Conservation (phyloP, 176 grass and related monocot genomes). For the Triticum urartu region DNA sequence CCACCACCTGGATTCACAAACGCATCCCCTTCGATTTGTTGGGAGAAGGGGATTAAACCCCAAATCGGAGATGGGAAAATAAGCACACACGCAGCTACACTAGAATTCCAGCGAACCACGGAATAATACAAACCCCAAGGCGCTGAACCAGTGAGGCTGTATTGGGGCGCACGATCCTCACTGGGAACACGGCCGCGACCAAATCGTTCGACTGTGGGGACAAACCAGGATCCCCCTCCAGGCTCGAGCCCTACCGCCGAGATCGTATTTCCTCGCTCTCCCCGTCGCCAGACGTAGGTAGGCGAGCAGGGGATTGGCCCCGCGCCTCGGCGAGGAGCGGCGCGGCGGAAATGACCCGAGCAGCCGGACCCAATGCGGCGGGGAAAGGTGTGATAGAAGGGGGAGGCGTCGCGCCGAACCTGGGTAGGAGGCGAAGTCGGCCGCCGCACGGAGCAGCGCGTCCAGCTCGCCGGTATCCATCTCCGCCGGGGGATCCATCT, state of each 20-base stretch:
- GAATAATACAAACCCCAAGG: background rate
- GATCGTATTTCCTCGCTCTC: background rate
- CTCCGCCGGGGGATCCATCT: constrained; percentile 37
- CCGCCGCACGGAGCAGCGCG: constrained; percentile 55
- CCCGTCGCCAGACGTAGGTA: background rate
- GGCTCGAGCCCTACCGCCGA: background rate
- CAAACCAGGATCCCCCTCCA: too few relatives aligned
- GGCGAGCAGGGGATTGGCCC: background rate
- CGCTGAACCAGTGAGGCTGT: background rate
- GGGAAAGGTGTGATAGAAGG: background rate
- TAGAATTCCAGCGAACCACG: background rate
- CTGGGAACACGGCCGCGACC: background rate
- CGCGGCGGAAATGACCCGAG: background rate
- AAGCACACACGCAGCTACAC: background rate
- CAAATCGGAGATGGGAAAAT: background rate
- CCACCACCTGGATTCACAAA: too few relatives aligned
- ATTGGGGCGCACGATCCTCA: background rate
- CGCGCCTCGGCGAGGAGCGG: background rate
- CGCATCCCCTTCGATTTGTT: background rate
- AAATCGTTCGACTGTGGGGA: background rate
- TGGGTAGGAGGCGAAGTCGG: constrained; percentile 75
- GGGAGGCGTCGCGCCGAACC: constrained; percentile 20
- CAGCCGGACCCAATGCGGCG: background rate
- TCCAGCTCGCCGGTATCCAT: constrained; percentile 36
- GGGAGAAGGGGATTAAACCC: background rate